Evolutionary conservation across 2,329 filamentous ascomycete species (phyloP).

Genomic region (Phaeosphaeria sp.): DNA sequence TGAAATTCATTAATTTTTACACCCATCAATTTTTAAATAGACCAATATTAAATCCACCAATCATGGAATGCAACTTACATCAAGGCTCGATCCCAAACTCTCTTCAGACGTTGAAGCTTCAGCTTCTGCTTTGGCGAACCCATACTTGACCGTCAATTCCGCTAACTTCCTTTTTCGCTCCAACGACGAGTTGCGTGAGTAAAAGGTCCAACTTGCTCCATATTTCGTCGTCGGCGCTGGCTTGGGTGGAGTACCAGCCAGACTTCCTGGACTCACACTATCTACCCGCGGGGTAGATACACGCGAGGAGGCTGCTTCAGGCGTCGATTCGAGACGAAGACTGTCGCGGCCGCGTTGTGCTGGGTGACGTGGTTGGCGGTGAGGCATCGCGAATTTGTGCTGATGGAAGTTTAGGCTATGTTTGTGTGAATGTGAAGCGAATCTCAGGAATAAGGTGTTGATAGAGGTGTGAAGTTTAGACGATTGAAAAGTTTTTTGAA

Average conservation of each 20-base stretch:
- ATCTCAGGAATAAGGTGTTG: too few relatives aligned
- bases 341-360: not conserved
- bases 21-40: too few relatives aligned
- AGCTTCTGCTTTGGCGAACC: not conserved
- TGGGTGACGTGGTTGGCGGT: not conserved
- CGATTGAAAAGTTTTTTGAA: too few relatives aligned
- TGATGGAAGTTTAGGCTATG: too few relatives aligned
- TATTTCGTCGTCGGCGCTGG: too few relatives aligned
- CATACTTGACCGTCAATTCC: not conserved
- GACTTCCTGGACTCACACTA: not conserved
- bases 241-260: not conserved
- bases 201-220: not conserved
- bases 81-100: too few relatives aligned
- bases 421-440: too few relatives aligned
- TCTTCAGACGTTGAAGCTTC: too few relatives aligned
- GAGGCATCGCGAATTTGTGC: not conserved
- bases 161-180: not conserved
- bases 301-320: not conserved
- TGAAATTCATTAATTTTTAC: too few relatives aligned
- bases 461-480: too few relatives aligned
- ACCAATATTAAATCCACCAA: too few relatives aligned
- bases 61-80: not conserved
- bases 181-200: not conserved
- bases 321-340: not conserved
- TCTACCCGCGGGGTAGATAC: not conserved